Evolutionary conservation across 352 stramenopile genomes (phyloP), one percentile per base, ranked within the genome.

Genomic region (Phytophthora hybrid): DNA sequence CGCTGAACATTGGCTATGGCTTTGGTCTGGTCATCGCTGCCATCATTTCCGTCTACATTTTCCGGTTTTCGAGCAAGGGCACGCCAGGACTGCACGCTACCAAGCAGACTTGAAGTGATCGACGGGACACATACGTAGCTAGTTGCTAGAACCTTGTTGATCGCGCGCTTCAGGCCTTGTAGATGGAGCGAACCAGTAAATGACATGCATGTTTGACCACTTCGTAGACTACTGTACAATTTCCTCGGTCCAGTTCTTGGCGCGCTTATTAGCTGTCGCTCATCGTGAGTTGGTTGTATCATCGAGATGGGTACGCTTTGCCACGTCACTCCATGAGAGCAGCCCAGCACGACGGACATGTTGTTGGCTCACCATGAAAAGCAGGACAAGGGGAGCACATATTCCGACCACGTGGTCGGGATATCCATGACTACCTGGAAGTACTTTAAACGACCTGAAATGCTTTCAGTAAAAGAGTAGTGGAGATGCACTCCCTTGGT

Each of bases 21-120:
- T 69, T 89, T 16, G 88, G 88, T 13, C 54, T 94, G 9, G 61
- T 76, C 39, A 58, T 87, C 18, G 83, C 82, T 1, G 69, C 84
- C 29, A 71, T 90, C 47, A 82, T 75, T 13, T 84, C 84, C 8
- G 76, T 90, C 49, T 85, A 83, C 59, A 83, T 93, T 39, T 91
- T 90, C 69, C 84, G 86, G 31, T 76, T 90, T 55, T 79, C 78
- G 16, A 91, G 69, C 71, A 76, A 84, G 6, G 72, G 80, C 4
- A 37, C 52, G 16, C 41, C 55, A 18, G 65, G 62, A 7, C 55
- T 66, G 5, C 66, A 81, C 61, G 29, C 69, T 46, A 66, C 73
- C 37, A 82, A 85, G 66, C 71, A 81, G 59, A 78, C 69, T 49
- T 85, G 73, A 77, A n/a, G 13, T 21, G 29, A 56, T 31, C 29